phyloP scores from a whole-genome alignment of 345 rosid species.

The Linum tenue region DNA sequence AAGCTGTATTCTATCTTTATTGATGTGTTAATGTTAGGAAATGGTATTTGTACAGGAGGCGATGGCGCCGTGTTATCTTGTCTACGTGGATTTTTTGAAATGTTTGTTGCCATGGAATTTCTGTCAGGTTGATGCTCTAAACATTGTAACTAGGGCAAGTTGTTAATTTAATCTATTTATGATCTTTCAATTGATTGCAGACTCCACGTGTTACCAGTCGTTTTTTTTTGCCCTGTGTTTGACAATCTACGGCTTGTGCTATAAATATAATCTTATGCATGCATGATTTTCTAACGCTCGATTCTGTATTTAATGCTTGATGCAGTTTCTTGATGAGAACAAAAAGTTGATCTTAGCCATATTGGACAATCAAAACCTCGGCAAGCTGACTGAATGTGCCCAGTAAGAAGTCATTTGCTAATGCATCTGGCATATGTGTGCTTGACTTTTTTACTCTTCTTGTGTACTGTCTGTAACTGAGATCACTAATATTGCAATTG shows the following conservation, averaged over 20 bases:
- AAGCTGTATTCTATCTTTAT: not conserved
- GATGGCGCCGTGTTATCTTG: not conserved
- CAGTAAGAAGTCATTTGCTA: slow-evolving; percentile 41
- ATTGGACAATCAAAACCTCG: slow-evolving; percentile 83
- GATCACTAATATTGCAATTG: no score
- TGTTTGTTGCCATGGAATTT: no score
- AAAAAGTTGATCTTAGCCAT: slow-evolving; percentile 80
- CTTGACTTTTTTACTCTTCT: not conserved
- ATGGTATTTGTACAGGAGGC: not conserved
- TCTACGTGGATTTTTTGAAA: not conserved
- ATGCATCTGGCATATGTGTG: not conserved
- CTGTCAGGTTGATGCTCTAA: not conserved
- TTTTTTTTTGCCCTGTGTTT: not conserved
- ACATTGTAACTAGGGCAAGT: no score
- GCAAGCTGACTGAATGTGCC: slow-evolving; percentile 86
- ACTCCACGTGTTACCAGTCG: not conserved
- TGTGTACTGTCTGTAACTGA: no score
- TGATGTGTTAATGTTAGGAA: not conserved
- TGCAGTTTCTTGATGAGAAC: slow-evolving; percentile 93
- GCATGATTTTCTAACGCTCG: not conserved
- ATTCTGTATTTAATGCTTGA: slow-evolving; percentile 10
- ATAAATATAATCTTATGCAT: not conserved
- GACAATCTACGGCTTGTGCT: not conserved
- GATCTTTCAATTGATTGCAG: not conserved
- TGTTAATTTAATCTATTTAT: no score